Evolutionary conservation across 768 basidiomycete genomes (phyloP).

Genomic region (Leccinum fibrillosum): DNA sequence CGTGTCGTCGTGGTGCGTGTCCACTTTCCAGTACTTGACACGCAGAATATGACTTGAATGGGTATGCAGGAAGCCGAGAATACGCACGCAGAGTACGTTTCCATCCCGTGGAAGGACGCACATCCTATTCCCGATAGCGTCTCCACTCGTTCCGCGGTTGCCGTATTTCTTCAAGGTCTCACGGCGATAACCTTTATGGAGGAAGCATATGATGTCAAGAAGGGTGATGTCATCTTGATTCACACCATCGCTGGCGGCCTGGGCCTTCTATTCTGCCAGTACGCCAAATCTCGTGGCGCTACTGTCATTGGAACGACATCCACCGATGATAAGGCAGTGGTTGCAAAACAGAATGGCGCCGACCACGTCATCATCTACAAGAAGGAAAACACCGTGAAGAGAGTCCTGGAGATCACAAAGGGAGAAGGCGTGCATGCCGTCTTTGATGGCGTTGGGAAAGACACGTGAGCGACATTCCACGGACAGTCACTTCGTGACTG

Average conservation of each 20-base stretch:
- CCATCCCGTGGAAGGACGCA: constrained; percentile 58
- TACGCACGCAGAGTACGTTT: constrained; percentile 69
- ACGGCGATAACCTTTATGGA: constrained; percentile 76
- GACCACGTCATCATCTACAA: constrained; percentile 85
- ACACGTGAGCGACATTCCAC: constrained; percentile 58
- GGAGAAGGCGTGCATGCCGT: constrained; percentile 82
- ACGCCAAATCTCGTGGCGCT: constrained; percentile 71
- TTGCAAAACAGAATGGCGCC: constrained; percentile 78
- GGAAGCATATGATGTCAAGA: constrained; percentile 83
- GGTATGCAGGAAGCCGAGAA: constrained; percentile 41
- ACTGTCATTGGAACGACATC: constrained; percentile 94
- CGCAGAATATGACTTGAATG: not conserved
- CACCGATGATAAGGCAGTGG: constrained; percentile 73
- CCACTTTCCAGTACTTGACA: not conserved
- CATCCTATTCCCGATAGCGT: constrained; percentile 65
- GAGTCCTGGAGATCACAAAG: constrained; percentile 71
- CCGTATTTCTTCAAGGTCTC: constrained; percentile 68
- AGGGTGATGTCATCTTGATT: constrained; percentile 75
- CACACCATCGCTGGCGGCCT: constrained; percentile 93
- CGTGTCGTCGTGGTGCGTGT: constrained; percentile 64
- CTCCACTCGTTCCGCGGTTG: constrained; percentile 61
- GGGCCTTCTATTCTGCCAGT: constrained; percentile 65
- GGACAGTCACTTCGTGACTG: not conserved
- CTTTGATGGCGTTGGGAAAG: constrained; percentile 96
- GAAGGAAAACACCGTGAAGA: constrained; percentile 67